Base-by-base conservation (phyloP, 352 stramenopile genomes). In the Plasmopara halstedii region DNA sequence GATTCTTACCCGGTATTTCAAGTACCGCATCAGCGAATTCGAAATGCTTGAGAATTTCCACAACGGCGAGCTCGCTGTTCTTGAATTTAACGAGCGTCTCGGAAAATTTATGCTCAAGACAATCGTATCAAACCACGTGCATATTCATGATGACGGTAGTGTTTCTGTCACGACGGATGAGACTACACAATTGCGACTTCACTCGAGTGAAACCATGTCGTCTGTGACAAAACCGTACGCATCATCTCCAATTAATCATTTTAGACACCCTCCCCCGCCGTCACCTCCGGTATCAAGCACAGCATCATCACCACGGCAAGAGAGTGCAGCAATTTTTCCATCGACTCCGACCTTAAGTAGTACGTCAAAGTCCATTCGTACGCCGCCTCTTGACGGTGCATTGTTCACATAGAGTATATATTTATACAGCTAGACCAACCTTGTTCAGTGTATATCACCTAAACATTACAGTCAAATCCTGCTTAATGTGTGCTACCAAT, bases 1-100 rank as follows among this genome's bases (percentile, higher is more conserved):
- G 8, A 87, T 95, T 32, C 69, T 94, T 36, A 95, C 84, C 46
- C 74, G 83, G 4, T 95, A 90, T 42, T 94, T 95, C 60, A 88
- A 89, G 56, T 93, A 85, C 49, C 80, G 70, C 33, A 85, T 95
- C 41, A 70, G 64, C 42, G 72, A 93, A 46, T 95, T 94, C 49
- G 83, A 94, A 50, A 56, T 78, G 53, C 64, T 89, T 26, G 62
- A 89, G 56, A 92, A 92, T 47, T 89, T 92, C 51, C 67, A 84
- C 56, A 92, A 92, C 45, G 77, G 72, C 26, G 80, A 92, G 68
- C 82, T 88, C 22, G 73, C 83, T 29, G 80, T 92, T 43, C 67
- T 92, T 29, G 80, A 92, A 38, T 70, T 79, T 19, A 74, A 88
- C 52, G 73, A 83, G 21, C 48, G 62, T 22, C 57, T 76, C 46